These are phyloP conservation scores for Linnemannia schmuckeri DNA, from an alignment of 192 early-diverging fungal genomes.

Conservation along the genomic window DNA sequence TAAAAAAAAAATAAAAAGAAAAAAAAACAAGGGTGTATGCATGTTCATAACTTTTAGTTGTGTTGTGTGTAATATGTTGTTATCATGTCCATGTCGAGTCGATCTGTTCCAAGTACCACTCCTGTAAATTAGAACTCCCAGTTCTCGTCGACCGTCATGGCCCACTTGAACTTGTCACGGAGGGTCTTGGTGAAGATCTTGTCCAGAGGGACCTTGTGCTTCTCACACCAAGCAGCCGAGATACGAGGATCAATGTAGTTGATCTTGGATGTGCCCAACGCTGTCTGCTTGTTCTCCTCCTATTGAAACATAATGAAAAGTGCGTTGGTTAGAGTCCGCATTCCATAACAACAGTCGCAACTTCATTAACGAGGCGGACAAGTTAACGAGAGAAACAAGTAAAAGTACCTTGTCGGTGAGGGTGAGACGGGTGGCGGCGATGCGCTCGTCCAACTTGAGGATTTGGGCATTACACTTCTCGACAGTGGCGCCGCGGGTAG, in stretches of 20 bases:
- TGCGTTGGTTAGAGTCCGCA: not conserved
- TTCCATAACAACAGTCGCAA: not conserved
- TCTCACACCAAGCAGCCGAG: slow-evolving; percentile 92
- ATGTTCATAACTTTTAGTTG: not conserved
- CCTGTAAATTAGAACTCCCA: slow-evolving; percentile 63
- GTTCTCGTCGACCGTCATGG: slow-evolving; percentile 76
- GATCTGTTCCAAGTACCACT: not conserved
- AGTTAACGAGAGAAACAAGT: not conserved
- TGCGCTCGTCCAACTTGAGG: slow-evolving; percentile 76
- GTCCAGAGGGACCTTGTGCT: slow-evolving; percentile 88
- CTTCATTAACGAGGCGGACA: too few relatives aligned
- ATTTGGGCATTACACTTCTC: slow-evolving; percentile 85
- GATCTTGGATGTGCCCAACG: slow-evolving; percentile 96
- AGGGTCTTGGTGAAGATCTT: slow-evolving; percentile 94
- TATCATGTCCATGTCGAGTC: not conserved
- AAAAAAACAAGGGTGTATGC: not conserved
- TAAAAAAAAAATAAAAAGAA: not conserved
- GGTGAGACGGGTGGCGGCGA: slow-evolving; percentile 78
- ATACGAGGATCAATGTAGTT: slow-evolving; percentile 99
- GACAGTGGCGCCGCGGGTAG: slow-evolving; percentile 63
- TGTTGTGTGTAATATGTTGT: not conserved
- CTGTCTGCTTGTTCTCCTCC: slow-evolving; percentile 97
- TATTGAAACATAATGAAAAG: slow-evolving; percentile 24
- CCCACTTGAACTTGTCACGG: slow-evolving; percentile 98
- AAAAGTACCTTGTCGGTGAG: slow-evolving; percentile 83